Percentiles rank a stretch among this genome's conserved stretches.
Conservation (phyloP, 169 alveolate species). For the Plasmodium gaboni region DNA sequence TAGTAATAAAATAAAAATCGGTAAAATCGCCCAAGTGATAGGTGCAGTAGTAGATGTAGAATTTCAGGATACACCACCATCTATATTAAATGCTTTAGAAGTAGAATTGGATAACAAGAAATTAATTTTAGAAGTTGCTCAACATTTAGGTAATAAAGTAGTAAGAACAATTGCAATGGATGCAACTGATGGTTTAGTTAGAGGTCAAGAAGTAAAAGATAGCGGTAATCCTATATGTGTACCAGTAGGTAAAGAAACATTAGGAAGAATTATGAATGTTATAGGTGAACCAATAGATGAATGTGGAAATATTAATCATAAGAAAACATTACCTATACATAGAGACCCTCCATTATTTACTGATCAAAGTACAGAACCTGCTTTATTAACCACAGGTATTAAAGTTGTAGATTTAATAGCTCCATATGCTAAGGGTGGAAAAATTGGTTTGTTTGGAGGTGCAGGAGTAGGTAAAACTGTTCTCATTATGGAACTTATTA, state of each 20-base stretch:
- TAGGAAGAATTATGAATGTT: constrained; percentile 98
- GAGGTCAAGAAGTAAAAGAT: constrained; percentile 96
- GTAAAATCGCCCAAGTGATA: constrained; percentile 95
- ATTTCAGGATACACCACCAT: constrained; percentile 96
- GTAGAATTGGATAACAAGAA: constrained; percentile 90
- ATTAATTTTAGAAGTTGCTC: constrained; percentile 96
- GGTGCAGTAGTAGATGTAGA: constrained; percentile 99
- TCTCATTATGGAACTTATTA: constrained; percentile 97
- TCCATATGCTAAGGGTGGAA: constrained; percentile 99
- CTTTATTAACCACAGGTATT: constrained; percentile 93
- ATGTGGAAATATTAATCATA: constrained; percentile 95
- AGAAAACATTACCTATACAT: constrained; percentile 92
- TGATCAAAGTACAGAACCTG: constrained; percentile 95
- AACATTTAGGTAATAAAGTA: constrained; percentile 94
- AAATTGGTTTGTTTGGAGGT: constrained; percentile 99
- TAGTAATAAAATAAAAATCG: constrained; percentile 4
- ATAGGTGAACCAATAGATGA: constrained; percentile 99
- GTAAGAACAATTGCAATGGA: constrained; percentile 98
- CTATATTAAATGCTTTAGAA: constrained; percentile 95
- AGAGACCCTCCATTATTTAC: constrained; percentile 96
- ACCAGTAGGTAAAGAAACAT: constrained; percentile 91
- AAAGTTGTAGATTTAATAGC: constrained; percentile 97
- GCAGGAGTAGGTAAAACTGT: constrained; percentile 99
- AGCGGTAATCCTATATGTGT: constrained; percentile 96
- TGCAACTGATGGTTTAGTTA: constrained; percentile 97